phyloP scores from a whole-genome alignment of 2,329 filamentous ascomycete species.

The Clonostachys rosea region DNA sequence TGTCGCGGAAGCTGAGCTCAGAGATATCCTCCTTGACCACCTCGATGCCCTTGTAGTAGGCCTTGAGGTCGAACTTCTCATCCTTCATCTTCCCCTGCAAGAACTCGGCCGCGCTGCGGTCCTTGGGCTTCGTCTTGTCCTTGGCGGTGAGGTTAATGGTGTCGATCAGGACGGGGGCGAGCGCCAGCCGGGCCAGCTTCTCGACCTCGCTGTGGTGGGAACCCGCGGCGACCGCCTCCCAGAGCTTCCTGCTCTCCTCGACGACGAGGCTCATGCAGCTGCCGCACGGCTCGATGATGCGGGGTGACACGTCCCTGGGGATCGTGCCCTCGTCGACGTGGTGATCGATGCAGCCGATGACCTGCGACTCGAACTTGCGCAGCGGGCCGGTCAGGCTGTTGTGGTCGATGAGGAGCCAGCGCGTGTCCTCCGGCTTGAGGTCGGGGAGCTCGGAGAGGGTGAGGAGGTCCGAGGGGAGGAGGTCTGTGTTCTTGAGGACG shows the following conservation, averaged over 20 bases:
- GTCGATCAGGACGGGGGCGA: constrained; percentile 71
- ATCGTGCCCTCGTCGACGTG: constrained; percentile 67
- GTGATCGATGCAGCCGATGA: constrained; percentile 71
- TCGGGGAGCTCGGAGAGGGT: constrained; percentile 49
- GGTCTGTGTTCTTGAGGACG: constrained; percentile 55
- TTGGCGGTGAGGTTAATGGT: constrained; percentile 60
- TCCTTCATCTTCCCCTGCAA: constrained; percentile 10
- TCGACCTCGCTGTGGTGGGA: constrained; percentile 34
- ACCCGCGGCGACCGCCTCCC: constrained; percentile 44
- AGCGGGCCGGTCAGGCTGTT: constrained; percentile 65
- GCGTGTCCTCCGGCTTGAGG: constrained; percentile 49
- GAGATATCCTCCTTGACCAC: constrained; percentile 65
- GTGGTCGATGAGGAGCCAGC: constrained; percentile 77
- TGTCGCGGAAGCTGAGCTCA: constrained; percentile 55
- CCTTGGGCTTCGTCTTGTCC: constrained; percentile 61
- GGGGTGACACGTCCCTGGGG: constrained; percentile 37
- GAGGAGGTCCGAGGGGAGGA: constrained; percentile 58
- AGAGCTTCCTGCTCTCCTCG: constrained; percentile 50
- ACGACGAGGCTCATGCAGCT: constrained; percentile 71
- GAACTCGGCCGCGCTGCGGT: constrained; percentile 52
- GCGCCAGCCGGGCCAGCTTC: constrained; percentile 60
- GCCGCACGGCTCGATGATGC: constrained; percentile 62
- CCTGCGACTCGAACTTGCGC: constrained; percentile 40
- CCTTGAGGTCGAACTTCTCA: constrained; percentile 42
- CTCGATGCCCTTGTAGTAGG: constrained; percentile 56